Base-by-base conservation (phyloP, 495 filamentous ascomycete genomes). In the Acidiella bohemica region DNA sequence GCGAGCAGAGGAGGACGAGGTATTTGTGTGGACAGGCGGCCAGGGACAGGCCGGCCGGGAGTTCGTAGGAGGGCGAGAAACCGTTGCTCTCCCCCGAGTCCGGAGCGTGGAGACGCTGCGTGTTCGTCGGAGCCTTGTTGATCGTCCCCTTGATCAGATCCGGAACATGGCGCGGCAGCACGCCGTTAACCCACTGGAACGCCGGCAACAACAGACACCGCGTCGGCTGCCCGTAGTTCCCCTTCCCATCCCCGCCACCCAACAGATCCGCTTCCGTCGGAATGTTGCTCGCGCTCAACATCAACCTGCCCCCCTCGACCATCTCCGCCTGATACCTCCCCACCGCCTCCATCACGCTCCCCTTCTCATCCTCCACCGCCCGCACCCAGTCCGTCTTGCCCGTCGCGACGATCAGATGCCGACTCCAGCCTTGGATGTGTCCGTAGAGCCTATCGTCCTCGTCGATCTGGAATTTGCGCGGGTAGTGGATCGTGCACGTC, bases 221-320 rank as follows among this genome's bases (percentile, higher is more conserved):
- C 5, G 90, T 94, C 0, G 84, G 81, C 36, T 36, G 29, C n/a
- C 41, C 41, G 35, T 49, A 49, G 9, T 51, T 22, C 1, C 31
- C 39, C 77, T 67, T 0, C 28, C 24, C 42, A 23, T 42, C 22
- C 14, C 40, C 40, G 7, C 26, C 32, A 10, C 30, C 32, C 12
- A 20, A 12, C 9, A 30, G 18, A 6, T 39, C 36, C 8, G 36
- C 28, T 11, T 16, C 24, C 2, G 36, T 73, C 23, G 80, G 81
- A 52, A 96, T 90, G 60, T 96, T 90, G 36, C 83, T 93, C 28
- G 90, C 90, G 2, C 87, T 93, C 23, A 96, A 70, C 73, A 93
- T 93, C 46, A 95, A 67, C 51, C 68, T 74, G 84, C 86, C 87
- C 55, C 88, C 92, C 38, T 55, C 68, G 0, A 81, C 78, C n/a